A percentile compares a stretch with the other conserved stretches of the same genome.
Evolutionary conservation across 179 eudicot species (phyloP).

Genomic region (Amaranthus tricolor): DNA sequence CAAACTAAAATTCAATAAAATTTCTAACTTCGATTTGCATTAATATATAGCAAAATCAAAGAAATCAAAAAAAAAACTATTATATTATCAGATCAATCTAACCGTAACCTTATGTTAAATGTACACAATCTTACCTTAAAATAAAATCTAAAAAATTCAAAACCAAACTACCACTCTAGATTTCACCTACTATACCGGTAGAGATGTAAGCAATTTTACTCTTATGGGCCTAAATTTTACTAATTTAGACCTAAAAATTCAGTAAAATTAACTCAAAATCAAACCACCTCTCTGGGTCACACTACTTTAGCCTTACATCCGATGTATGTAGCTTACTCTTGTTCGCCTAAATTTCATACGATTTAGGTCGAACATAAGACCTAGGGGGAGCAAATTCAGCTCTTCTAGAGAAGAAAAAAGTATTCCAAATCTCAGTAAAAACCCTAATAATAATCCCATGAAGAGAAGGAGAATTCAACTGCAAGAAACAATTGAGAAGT

Average conservation of each 20-base stretch:
- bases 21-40: no score
- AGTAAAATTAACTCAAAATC: neutral
- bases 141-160: no score
- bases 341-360: slow-evolving; percentile 19
- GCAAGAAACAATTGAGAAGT: slow-evolving; percentile 80
- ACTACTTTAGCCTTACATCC: neutral
- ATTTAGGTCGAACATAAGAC: slow-evolving; percentile 26
- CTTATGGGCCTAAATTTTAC: no score
- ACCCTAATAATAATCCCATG: slow-evolving; percentile 78
- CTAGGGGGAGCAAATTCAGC: slow-evolving; percentile 11
- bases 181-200: no score
- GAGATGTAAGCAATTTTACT: no score
- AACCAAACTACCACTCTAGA: no score
- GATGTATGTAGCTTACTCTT: slow-evolving; percentile 15
- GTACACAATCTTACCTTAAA: no score
- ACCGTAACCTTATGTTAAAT: no score
- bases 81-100: no score
- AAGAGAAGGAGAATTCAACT: slow-evolving; percentile 68
- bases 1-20: neutral
- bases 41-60: no score
- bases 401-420: slow-evolving; percentile 33
- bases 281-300: no score
- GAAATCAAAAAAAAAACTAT: no score
- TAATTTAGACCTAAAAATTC: neutral
- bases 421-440: slow-evolving; percentile 91